Evolutionary conservation across 306 rosid genomes (phyloP).

Genomic region (Canavalia ensiformis): DNA sequence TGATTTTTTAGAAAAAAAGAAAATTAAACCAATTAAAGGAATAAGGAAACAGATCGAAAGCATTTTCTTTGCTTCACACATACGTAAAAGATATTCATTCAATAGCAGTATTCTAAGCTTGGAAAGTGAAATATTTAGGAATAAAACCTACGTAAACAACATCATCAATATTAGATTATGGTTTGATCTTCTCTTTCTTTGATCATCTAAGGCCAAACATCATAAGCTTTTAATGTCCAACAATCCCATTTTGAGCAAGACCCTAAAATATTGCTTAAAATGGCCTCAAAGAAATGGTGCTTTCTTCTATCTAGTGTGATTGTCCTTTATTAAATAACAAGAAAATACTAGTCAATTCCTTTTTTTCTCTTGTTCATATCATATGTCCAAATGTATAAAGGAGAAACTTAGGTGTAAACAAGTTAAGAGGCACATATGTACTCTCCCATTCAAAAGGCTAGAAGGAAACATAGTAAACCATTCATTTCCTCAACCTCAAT

Average conservation of each 20-base stretch:
- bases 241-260: neutral
- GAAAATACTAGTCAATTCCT: neutral
- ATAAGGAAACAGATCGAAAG: neutral
- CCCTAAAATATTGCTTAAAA: slow-evolving; percentile 5
- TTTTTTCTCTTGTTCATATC: slow-evolving; percentile 23
- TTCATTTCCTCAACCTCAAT: neutral
- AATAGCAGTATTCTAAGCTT: neutral
- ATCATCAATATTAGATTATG: neutral
- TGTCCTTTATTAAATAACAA: neutral
- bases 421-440: slow-evolving; percentile 3
- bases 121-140: slow-evolving; percentile 6
- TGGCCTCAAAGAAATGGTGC: slow-evolving; percentile 2
- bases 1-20: neutral
- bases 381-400: slow-evolving; percentile 1
- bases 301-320: neutral
- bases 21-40: neutral
- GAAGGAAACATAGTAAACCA: neutral
- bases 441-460: slow-evolving; percentile 24
- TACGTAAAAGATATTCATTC: neutral
- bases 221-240: neutral
- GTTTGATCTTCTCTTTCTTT: slow-evolving; percentile 7
- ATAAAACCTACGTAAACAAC: neutral
- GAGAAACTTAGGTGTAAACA: neutral
- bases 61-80: neutral
- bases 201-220: neutral